Base-by-base conservation (phyloP, 805 yeast genomes). In the Metschnikowia kunwiensis region DNA sequence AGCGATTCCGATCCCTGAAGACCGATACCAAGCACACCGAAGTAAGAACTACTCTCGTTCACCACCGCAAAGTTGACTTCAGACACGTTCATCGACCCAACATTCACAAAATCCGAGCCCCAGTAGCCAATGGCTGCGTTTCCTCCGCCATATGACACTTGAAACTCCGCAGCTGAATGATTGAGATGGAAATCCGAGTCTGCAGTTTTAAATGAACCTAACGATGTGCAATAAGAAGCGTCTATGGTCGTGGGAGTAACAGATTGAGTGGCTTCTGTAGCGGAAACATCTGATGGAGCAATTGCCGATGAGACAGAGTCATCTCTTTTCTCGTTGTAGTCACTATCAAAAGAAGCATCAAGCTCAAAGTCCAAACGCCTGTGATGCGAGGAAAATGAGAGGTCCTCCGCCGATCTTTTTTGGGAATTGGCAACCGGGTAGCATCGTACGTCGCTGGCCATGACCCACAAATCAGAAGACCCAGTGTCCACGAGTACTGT, bases 11-110 rank as follows among this genome's bases (percentile, higher is more conserved):
- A 68, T 10, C 78, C 83, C 4, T 75, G 61, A 33, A 83, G 66
- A 7, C 93, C 91, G 43, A 85, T 76, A 19, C 89, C 88, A 27
- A 85, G 59, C 18, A 86, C 91, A 38, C 94, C 91, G 40, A 72
- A 61, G 7, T 77, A 57, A 3, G 89, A 78, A 43, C 78, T 76
- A 1, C 86, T 75, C 22, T 59, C 57, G 52, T 77, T 77, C 3
- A 85, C 94, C 15, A 87, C 77, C 1, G 94, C 96, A 57, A 88
- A 74, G 5, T 86, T 76, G 20, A 82, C 61, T 37, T 67, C 62
- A 0, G 64, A 43, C 9, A 85, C 63, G 3, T 67, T 58, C 10
- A 70, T 57, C 31, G 68, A 75, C 30, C 79, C 77, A 35, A 85
- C 49, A 2, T 49, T 42, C 4, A 88, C 68, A 24, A 65, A 61